Conservation (phyloP, 225 moss, liverwort and hornwort genomes). For the Straminergon stramineum region DNA sequence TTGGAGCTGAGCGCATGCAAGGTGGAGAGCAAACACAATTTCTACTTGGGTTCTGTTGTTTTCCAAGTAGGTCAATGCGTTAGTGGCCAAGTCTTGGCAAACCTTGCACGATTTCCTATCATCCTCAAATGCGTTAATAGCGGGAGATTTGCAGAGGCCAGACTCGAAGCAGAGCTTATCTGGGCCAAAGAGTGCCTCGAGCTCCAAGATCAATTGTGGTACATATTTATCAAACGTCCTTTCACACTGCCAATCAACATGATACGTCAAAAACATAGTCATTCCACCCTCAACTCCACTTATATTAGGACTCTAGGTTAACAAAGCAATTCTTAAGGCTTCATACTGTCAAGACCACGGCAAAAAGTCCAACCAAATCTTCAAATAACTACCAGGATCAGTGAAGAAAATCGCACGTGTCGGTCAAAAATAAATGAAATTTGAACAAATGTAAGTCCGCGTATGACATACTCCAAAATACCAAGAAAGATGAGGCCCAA, state of each 20-base stretch:
- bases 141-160: conserved; percentile 27
- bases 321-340: background rate
- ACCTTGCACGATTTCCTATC: conserved; percentile 36
- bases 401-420: background rate
- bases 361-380: background rate
- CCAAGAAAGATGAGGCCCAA: background rate
- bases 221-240: conserved; percentile 30
- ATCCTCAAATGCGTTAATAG: conserved; percentile 5
- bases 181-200: conserved; percentile 35
- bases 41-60: conserved; percentile 33
- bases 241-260: conserved; percentile 32
- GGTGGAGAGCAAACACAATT: conserved; percentile 57
- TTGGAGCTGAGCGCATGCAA: conserved; percentile 63
- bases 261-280: background rate
- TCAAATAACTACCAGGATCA: background rate
- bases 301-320: background rate
- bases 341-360: background rate
- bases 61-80: conserved; percentile 40
- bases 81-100: conserved; percentile 42
- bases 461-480: background rate
- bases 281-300: background rate
- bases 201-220: conserved; percentile 26
- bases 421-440: background rate
- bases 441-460: background rate
- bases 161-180: conserved; percentile 47